A percentile compares a stretch with the other conserved stretches of the same genome.
These are phyloP conservation scores for Quercus phellos DNA, from an alignment of 331 rosid genomes.

Conservation along the genomic window DNA sequence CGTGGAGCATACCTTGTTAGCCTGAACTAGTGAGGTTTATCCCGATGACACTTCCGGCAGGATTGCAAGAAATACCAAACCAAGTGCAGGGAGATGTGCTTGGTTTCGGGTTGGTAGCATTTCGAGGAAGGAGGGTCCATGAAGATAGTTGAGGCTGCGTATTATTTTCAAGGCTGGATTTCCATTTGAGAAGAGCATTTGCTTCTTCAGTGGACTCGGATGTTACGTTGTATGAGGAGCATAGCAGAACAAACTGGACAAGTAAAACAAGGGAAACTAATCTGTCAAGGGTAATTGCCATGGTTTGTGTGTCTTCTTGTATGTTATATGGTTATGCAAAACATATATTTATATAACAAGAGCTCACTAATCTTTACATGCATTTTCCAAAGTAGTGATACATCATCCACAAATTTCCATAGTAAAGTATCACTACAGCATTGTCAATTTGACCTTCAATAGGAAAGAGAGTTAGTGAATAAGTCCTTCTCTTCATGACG, in stretches of 20 bases:
- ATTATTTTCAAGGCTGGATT: constrained; percentile 13
- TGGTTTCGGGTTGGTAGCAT: neutral
- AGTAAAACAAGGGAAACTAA: neutral
- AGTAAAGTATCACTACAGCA: too few relatives aligned
- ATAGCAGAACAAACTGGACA: neutral
- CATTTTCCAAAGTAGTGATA: too few relatives aligned
- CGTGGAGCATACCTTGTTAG: constrained; percentile 16
- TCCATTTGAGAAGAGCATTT: constrained; percentile 31
- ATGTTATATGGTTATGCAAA: too few relatives aligned
- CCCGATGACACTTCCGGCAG: neutral
- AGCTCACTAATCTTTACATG: too few relatives aligned
- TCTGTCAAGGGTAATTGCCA: neutral
- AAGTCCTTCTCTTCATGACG: too few relatives aligned
- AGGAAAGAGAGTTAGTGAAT: too few relatives aligned
- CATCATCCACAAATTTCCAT: too few relatives aligned
- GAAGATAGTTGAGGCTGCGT: neutral
- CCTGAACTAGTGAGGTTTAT: constrained; percentile 8
- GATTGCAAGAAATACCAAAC: constrained; percentile 28
- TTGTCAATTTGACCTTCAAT: too few relatives aligned
- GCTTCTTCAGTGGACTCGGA: neutral
- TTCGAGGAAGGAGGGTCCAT: constrained; percentile 1
- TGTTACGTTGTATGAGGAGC: neutral
- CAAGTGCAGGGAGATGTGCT: constrained; percentile 15
- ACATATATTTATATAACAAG: too few relatives aligned
- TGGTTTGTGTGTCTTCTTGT: too few relatives aligned